Conservation (phyloP, 164 flowering plant genomes). For the Vitis rotundifolia region DNA sequence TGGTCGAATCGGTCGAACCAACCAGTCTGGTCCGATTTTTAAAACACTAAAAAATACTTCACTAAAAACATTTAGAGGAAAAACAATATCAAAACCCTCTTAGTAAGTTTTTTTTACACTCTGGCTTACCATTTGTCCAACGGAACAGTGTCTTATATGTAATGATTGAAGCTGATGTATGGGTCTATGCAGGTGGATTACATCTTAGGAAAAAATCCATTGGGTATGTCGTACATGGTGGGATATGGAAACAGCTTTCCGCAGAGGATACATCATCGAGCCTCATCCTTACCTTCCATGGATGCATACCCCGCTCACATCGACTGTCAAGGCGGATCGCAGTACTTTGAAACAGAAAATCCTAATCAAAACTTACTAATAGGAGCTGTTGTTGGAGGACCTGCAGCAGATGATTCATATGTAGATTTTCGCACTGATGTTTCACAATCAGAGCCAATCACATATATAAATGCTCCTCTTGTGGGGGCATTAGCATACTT, state of each 20-base stretch:
- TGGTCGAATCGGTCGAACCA: too few species aligned
- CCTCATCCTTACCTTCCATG: conserved; percentile 34
- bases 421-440: conserved; percentile 22
- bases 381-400: conserved; percentile 52
- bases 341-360: not conserved
- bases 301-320: conserved; percentile 8
- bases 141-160: too few species aligned
- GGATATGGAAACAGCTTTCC: conserved; percentile 40
- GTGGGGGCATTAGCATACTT: conserved; percentile 39
- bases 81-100: too few species aligned
- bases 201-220: conserved; percentile 41
- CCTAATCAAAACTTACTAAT: conserved; percentile 33
- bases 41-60: too few species aligned
- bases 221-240: conserved; percentile 49
- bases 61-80: too few species aligned
- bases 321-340: conserved; percentile 28
- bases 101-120: too few species aligned
- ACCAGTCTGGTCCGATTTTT: too few species aligned
- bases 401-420: conserved; percentile 24
- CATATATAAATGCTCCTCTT: conserved; percentile 46
- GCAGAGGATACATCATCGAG: conserved; percentile 41
- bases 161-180: not conserved
- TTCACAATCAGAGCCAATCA: conserved; percentile 39
- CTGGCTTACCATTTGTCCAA: too few species aligned
- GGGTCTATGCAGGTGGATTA: conserved; percentile 40